Conservation (phyloP, 495 filamentous ascomycete species). For the Neurospora tetrasperma region DNA sequence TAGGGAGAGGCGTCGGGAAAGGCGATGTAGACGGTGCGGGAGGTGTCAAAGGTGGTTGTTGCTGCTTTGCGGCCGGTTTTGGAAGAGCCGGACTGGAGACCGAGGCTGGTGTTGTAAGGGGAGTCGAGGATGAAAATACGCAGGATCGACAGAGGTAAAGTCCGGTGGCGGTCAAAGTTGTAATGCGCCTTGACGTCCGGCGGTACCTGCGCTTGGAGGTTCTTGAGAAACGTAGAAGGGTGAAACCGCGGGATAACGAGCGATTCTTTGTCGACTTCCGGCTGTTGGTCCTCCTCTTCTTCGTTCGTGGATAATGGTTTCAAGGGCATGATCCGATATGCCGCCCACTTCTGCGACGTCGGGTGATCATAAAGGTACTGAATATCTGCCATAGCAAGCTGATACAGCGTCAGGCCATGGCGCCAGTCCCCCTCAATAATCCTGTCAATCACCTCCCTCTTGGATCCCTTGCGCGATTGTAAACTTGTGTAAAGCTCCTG, state of each 20-base stretch:
- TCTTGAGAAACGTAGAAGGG: slow-evolving; percentile 59
- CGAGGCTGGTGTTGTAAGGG: slow-evolving; percentile 50
- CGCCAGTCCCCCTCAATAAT: slow-evolving; percentile 78
- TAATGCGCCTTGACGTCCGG: slow-evolving; percentile 75
- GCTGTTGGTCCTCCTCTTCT: slow-evolving; percentile 13
- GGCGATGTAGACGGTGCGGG: slow-evolving; percentile 61
- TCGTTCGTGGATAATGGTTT: slow-evolving; percentile 22
- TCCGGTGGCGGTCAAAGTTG: slow-evolving; percentile 53
- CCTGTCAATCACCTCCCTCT: slow-evolving; percentile 64
- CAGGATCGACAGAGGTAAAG: slow-evolving; percentile 56
- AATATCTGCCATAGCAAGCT: slow-evolving; percentile 71
- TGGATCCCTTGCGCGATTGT: slow-evolving; percentile 51
- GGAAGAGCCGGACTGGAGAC: slow-evolving; percentile 46
- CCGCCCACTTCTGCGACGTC: slow-evolving; percentile 61
- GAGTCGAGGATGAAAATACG: slow-evolving; percentile 66
- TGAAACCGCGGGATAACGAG: slow-evolving; percentile 61
- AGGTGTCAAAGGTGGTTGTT: slow-evolving; percentile 37
- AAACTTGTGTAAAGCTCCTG: slow-evolving; percentile 49
- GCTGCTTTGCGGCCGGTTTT: slow-evolving; percentile 33
- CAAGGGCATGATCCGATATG: slow-evolving; percentile 47
- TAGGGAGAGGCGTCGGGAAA: slow-evolving; percentile 70
- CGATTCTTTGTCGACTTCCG: slow-evolving; percentile 29
- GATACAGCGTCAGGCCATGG: slow-evolving; percentile 62
- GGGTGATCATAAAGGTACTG: slow-evolving; percentile 72
- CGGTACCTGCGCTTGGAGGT: slow-evolving; percentile 59